phyloP scores from a whole-genome alignment of 805 yeast species.

The Candida germanica region DNA sequence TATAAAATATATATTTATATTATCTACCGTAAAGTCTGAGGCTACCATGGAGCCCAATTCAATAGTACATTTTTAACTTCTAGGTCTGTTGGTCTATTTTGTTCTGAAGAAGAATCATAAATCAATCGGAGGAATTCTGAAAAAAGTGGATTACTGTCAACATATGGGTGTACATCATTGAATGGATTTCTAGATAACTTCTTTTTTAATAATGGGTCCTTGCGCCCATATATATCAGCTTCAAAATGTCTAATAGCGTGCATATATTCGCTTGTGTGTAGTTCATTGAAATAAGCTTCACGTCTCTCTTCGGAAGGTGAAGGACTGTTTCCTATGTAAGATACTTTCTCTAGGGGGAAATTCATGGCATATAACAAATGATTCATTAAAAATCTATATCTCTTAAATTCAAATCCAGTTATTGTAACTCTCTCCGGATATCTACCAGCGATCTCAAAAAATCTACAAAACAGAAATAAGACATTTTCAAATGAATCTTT shows the following conservation, averaged over 20 bases:
- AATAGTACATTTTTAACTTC: not conserved
- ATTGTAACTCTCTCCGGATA: slow-evolving; percentile 56
- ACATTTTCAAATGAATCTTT: slow-evolving; percentile 80
- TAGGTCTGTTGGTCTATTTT: not conserved
- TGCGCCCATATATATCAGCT: slow-evolving; percentile 57
- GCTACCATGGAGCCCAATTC: not conserved
- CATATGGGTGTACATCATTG: slow-evolving; percentile 38
- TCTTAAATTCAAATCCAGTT: slow-evolving; percentile 75
- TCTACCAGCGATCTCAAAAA: slow-evolving; percentile 39
- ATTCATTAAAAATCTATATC: slow-evolving; percentile 50
- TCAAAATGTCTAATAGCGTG: slow-evolving; percentile 54
- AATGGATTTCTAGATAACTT: slow-evolving; percentile 58
- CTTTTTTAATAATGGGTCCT: slow-evolving; percentile 43
- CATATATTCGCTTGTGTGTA: slow-evolving; percentile 47
- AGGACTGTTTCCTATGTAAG: slow-evolving; percentile 61
- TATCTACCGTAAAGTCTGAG: too few relatives aligned
- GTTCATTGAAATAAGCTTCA: slow-evolving; percentile 42
- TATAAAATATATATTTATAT: slow-evolving; percentile 1
- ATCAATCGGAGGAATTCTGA: slow-evolving; percentile 13
- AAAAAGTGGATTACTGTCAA: slow-evolving; percentile 20
- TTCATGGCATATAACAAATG: slow-evolving; percentile 53
- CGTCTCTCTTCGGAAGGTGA: slow-evolving; percentile 30
- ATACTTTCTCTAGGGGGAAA: slow-evolving; percentile 33
- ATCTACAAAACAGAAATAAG: slow-evolving; percentile 55
- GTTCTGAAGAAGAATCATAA: not conserved